These are phyloP conservation scores for Cordyceps javanica DNA, from an alignment of 2,329 filamentous ascomycete genomes.

Conservation along the genomic window DNA sequence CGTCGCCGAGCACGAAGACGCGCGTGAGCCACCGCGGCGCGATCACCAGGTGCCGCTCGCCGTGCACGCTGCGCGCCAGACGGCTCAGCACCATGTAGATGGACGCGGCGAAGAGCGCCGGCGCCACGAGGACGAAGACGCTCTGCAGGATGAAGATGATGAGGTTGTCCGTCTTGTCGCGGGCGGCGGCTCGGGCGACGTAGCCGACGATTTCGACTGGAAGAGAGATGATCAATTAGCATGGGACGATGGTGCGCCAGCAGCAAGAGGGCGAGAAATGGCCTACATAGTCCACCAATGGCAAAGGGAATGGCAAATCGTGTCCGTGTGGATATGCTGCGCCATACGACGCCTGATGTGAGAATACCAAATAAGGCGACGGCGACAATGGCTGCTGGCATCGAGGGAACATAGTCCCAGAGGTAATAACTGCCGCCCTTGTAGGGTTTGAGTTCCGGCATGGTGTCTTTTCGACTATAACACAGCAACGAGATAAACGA, in stretches of 20 bases:
- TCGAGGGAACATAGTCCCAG: conserved; percentile 33
- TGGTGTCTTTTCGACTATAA: conserved; percentile 14
- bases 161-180: conserved; percentile 25
- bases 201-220: conserved; percentile 41
- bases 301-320: conserved; percentile 47
- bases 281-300: conserved; percentile 42
- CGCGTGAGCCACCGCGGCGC: conserved; percentile 40
- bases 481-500: no score
- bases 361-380: conserved; percentile 36
- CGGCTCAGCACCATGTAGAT: conserved; percentile 46
- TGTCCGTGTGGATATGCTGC: conserved; percentile 36
- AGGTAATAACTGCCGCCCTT: conserved; percentile 25
- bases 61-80: conserved; percentile 33
- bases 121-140: conserved; percentile 40
- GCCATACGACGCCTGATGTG: conserved; percentile 37
- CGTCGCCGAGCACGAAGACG: conserved; percentile 49
- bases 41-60: conserved; percentile 28
- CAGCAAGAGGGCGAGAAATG: conserved; percentile 20
- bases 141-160: conserved; percentile 36
- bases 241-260: neutral
- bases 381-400: conserved; percentile 40
- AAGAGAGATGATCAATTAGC: conserved; percentile 14
- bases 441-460: conserved; percentile 27
- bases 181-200: conserved; percentile 24
- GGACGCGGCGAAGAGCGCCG: conserved; percentile 41